Conservation (phyloP, 163 green algal genomes). For the Scenedesmus sp. region DNA sequence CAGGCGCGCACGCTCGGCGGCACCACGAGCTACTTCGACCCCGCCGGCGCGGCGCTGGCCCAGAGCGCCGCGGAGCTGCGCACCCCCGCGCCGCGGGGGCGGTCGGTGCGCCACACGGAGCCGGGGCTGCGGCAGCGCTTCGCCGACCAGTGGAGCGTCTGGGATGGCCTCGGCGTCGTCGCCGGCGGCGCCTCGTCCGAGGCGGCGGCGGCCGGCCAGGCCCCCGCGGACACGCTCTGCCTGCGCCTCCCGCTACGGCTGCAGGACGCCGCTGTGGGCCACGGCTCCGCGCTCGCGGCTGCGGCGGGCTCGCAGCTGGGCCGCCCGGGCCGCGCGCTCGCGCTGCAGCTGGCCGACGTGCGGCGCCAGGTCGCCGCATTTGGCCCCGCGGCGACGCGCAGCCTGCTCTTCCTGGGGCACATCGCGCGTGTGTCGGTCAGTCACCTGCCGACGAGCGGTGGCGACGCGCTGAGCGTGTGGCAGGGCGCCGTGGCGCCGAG, state of each 20-base stretch:
- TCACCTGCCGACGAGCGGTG: not conserved
- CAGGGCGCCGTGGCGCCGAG: conserved; percentile 5
- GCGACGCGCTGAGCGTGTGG: conserved; percentile 1
- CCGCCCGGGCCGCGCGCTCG: not conserved
- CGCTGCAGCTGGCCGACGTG: conserved; percentile 2
- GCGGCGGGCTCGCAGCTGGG: not conserved
- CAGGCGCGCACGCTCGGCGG: not conserved
- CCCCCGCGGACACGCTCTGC: conserved; percentile 15
- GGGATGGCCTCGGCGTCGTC: no score
- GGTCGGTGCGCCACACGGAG: conserved; percentile 2
- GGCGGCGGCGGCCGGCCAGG: no score
- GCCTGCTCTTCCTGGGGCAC: conserved; percentile 19
- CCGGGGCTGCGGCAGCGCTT: not conserved
- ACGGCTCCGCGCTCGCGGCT: conserved; percentile 2
- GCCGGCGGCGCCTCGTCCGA: no score
- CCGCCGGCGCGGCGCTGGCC: conserved; percentile 7
- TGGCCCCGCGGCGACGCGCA: conserved; percentile 9
- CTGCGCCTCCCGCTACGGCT: conserved; percentile 30
- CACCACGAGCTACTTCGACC: conserved; percentile 30
- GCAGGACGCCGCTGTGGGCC: not conserved
- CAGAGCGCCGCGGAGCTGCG: conserved; percentile 32
- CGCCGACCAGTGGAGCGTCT: conserved; percentile 21
- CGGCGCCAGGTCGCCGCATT: conserved; percentile 30
- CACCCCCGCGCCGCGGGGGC: not conserved
- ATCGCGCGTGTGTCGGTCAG: not conserved